These are phyloP conservation scores for Dictyostelium gargantuum DNA, from an alignment of 208 protist species.

Conservation along the genomic window DNA sequence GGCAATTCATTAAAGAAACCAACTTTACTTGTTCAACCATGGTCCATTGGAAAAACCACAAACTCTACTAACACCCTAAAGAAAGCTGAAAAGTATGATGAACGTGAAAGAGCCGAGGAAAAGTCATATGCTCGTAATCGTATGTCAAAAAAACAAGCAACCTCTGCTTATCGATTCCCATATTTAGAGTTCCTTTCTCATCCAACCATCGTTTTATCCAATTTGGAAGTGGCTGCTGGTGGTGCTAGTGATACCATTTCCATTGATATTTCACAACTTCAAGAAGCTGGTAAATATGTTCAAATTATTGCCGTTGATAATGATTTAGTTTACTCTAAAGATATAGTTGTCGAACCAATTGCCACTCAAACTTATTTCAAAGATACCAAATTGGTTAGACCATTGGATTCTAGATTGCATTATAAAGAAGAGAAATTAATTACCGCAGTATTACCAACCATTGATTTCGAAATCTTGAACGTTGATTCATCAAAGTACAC, in stretches of 20 bases:
- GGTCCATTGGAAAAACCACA: conserved; percentile 1
- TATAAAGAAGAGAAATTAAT: conserved; percentile 50
- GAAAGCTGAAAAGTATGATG: not conserved
- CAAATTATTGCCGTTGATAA: conserved; percentile 1
- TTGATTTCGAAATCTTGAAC: not conserved
- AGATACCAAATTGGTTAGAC: conserved; percentile 3
- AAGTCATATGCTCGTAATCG: too few relatives aligned
- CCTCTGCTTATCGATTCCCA: not conserved
- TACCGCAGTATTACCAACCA: not conserved
- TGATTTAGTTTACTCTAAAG: not conserved
- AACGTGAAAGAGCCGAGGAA: not conserved
- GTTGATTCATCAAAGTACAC: not conserved
- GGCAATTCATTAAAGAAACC: conserved; percentile 56
- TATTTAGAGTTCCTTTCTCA: conserved; percentile 2
- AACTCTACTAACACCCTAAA: not conserved
- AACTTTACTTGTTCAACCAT: conserved; percentile 11
- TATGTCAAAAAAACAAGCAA: too few relatives aligned
- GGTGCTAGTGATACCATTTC: not conserved
- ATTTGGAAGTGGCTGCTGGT: not conserved
- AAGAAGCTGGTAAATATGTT: not conserved
- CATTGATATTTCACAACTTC: not conserved
- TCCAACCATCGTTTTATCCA: not conserved
- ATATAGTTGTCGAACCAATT: not conserved
- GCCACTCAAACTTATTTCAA: not conserved
- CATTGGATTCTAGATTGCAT: not conserved